Evolutionary conservation across 2,329 filamentous ascomycete species (phyloP), one percentile per base, ranked within the genome.

Genomic region (Pseudocercospora cruenta): DNA sequence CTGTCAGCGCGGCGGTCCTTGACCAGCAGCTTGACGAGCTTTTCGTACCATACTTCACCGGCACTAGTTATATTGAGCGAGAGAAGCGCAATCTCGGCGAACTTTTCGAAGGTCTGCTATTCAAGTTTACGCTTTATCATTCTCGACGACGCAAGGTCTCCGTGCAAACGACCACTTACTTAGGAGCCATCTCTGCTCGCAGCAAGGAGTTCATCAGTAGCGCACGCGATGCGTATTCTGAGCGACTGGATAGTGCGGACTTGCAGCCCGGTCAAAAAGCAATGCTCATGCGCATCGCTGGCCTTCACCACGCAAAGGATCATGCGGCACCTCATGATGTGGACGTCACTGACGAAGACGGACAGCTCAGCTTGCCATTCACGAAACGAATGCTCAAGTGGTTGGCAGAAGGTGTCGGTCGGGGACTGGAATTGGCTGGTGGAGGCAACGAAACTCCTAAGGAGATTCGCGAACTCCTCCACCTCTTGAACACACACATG

Each of bases 361-460:
- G 95, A 36, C 85, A 88, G 64, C 82, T 98, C 26, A 94, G 90
- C 71, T 84, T 96, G 4, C 84, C 88, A n/a, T 93, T 91, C 77
- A 92, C 94, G n/a, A 98, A 98, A 81, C 88, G 95, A 64, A 99
- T 99, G 94, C 86, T 99, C 67, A 96, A 92, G 77, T 99, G 95
- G 95, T 83, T 99, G 47, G 95, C 95, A 2, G 95, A 99, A 82
- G 93, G 92, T 68, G 94, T 99, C 24, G 91, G 95, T 45, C 86
- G 95, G 69, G 93, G 93, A 0, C 84, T 99, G 9, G 95, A 99
- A 78, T 84, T 99, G n/a, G 93, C 92, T 24, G 90, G 92, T 24
- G 73, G 75, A 26, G 89, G 90, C 60, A 90, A 86, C 64, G 95
- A 99, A 72, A 97, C 93, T 4, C 93, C 95, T 16, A 98, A 96